Evolutionary conservation across 2,329 filamentous ascomycete species (phyloP).

Genomic region (Apiospora rasikravindrae): DNA sequence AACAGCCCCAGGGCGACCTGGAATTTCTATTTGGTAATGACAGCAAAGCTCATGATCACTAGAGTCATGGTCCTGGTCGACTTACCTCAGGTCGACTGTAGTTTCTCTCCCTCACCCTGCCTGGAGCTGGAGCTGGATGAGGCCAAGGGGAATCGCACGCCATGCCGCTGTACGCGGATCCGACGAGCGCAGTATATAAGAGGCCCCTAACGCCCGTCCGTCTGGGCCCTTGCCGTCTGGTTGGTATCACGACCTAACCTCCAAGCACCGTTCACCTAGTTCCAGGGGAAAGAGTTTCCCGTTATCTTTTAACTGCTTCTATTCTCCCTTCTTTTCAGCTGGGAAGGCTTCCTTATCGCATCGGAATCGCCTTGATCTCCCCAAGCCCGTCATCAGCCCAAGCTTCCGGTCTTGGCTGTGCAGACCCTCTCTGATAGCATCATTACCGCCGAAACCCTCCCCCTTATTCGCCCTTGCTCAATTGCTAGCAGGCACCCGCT

Average conservation of each 20-base stretch:
- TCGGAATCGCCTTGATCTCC: constrained; percentile 5
- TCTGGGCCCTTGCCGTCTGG: not conserved
- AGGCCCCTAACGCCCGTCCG: not conserved
- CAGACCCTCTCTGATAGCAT: constrained; percentile 10
- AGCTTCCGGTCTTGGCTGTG: constrained; percentile 14
- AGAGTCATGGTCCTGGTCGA: constrained; percentile 17
- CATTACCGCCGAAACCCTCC: not conserved
- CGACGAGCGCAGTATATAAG: not conserved
- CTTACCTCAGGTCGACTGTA: not conserved
- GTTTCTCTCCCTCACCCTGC: not conserved
- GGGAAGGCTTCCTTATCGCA: constrained; percentile 11
- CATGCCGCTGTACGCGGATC: not conserved
- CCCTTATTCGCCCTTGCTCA: not conserved
- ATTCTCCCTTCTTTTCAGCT: not conserved
- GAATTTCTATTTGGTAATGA: constrained; percentile 20
- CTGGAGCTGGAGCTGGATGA: not conserved
- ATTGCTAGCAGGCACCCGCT: not conserved
- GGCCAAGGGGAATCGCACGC: not conserved
- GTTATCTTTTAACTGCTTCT: constrained; percentile 13
- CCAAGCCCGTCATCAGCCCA: constrained; percentile 15
- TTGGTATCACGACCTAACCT: constrained; percentile 11
- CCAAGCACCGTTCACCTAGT: constrained; percentile 4
- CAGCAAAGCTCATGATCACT: constrained; percentile 17
- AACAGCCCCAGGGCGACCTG: constrained; percentile 8
- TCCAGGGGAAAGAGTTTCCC: constrained; percentile 3